phyloP scores from a whole-genome alignment of 108 stramenopile genomes.

The Skeletonema tropicum region DNA sequence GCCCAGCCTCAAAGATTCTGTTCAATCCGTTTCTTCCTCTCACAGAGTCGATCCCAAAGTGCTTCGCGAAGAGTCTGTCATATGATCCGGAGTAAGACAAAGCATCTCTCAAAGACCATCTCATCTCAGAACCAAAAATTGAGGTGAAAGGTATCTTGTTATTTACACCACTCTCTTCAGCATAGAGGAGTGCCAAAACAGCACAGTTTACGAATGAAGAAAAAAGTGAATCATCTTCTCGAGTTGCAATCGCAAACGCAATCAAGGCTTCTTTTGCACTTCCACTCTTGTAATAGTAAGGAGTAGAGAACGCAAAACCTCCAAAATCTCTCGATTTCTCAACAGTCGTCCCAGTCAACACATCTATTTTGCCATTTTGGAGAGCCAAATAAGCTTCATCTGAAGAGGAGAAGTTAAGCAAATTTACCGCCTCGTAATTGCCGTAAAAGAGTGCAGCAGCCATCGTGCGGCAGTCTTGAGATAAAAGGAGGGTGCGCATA shows the following conservation, averaged over 20 bases:
- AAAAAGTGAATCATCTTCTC: conserved; percentile 53
- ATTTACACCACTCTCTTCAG: too few species aligned
- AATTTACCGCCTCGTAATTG: conserved; percentile 24
- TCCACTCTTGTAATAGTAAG: conserved; percentile 52
- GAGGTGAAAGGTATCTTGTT: too few species aligned
- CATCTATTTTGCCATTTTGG: conserved; percentile 46
- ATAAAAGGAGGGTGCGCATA: background rate
- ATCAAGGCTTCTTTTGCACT: conserved; percentile 43
- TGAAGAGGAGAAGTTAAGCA: conserved; percentile 30
- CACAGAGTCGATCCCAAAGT: conserved; percentile 15
- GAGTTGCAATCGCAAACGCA: conserved; percentile 41
- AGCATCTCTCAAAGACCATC: conserved; percentile 31
- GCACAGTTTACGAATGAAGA: conserved; percentile 59
- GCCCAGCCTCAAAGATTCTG: background rate
- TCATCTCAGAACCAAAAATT: too few species aligned
- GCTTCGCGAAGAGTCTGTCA: conserved; percentile 13
- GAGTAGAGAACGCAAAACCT: conserved; percentile 50
- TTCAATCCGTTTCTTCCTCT: conserved; percentile 37
- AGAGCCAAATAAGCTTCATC: conserved; percentile 46
- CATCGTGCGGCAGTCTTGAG: conserved; percentile 43
- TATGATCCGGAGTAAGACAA: conserved; percentile 18
- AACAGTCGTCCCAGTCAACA: conserved; percentile 49
- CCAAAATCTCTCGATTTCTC: conserved; percentile 38
- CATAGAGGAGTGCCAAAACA: conserved; percentile 48
- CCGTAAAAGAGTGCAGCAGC: conserved; percentile 59